Evolutionary conservation across 192 early-diverging fungal species (phyloP).

Genomic region (Gaertneriomyces semiglobifer): DNA sequence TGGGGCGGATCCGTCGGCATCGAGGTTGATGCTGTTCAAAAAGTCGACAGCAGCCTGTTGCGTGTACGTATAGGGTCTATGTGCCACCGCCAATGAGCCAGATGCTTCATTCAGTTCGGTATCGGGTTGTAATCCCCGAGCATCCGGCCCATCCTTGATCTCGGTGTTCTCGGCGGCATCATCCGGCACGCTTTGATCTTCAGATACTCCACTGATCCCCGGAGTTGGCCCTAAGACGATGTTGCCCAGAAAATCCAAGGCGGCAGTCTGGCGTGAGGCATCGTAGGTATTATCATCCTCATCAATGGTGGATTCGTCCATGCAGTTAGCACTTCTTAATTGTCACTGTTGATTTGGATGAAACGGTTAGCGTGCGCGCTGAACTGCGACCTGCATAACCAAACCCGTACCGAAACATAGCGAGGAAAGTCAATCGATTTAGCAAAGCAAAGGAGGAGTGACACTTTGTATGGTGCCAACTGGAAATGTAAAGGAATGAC

Average conservation of each 20-base stretch:
- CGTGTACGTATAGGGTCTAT: slow-evolving; percentile 8
- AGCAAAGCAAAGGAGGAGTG: neutral
- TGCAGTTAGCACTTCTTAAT: neutral
- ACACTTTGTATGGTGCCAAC: neutral
- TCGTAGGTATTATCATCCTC: neutral
- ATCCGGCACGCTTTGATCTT: neutral
- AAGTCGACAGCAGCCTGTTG: slow-evolving; percentile 26
- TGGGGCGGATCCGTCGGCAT: neutral
- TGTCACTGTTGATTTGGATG: neutral
- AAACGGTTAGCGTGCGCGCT: neutral
- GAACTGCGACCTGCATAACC: neutral
- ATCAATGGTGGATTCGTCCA: neutral
- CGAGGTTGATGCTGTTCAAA: slow-evolving; percentile 19
- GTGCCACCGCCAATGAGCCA: neutral
- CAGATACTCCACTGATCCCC: neutral
- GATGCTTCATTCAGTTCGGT: neutral
- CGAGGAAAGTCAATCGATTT: neutral
- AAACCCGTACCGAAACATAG: no score
- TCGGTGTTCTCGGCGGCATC: neutral
- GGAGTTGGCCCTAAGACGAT: slow-evolving; percentile 10
- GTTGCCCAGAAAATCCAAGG: slow-evolving; percentile 19
- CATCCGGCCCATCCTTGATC: neutral
- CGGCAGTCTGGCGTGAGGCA: slow-evolving; percentile 19
- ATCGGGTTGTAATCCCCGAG: neutral
- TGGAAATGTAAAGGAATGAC: neutral